These are phyloP conservation scores for Coleophoma crateriformis DNA, from an alignment of 2,329 filamentous ascomycete genomes.

Conservation along the genomic window DNA sequence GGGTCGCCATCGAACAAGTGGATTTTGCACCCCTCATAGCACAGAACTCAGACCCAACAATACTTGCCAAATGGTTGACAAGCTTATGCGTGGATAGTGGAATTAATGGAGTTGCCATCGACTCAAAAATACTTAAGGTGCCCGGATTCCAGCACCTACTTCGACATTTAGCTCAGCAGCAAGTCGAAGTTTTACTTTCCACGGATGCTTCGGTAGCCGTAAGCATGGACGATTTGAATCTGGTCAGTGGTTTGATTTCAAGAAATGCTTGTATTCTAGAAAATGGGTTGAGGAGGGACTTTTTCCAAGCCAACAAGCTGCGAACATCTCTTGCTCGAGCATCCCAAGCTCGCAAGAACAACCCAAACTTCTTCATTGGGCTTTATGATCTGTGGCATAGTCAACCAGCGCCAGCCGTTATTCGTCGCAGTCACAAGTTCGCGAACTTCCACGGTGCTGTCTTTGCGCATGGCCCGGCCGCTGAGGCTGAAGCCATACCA, in stretches of 20 bases:
- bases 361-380: constrained; percentile 30
- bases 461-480: constrained; percentile 24
- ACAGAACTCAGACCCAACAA: neutral
- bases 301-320: constrained; percentile 32
- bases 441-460: constrained; percentile 30
- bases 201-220: neutral
- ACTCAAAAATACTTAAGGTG: neutral
- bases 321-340: constrained; percentile 26
- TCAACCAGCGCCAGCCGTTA: constrained; percentile 26
- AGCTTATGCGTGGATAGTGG: neutral
- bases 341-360: constrained; percentile 23
- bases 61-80: neutral
- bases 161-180: neutral
- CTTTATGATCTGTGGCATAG: constrained; percentile 30
- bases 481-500: constrained; percentile 2
- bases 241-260: constrained; percentile 31
- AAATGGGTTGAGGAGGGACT: constrained; percentile 33
- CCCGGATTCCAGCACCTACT: neutral
- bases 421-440: constrained; percentile 30
- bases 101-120: neutral
- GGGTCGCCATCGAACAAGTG: neutral
- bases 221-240: neutral
- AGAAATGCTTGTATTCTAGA: constrained; percentile 34
- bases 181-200: neutral
- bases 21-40: neutral